Evolutionary conservation across 1,284 basidiomycete genomes (phyloP).

Genomic region (Leccinum glutinopallens): DNA sequence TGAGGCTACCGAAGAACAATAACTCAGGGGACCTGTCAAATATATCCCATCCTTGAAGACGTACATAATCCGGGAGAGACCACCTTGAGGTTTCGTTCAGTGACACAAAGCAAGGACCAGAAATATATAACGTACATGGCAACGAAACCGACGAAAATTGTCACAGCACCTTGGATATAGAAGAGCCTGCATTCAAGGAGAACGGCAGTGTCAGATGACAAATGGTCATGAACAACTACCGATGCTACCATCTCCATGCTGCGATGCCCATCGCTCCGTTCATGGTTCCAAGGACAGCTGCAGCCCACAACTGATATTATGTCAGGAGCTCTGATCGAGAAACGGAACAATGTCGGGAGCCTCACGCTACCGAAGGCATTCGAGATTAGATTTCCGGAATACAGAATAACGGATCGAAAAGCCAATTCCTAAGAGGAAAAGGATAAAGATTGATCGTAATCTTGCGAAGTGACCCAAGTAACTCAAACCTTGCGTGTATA

Average conservation of each 20-base stretch:
- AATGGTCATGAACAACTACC: not conserved
- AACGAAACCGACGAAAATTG: not conserved
- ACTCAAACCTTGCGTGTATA: constrained; percentile 3
- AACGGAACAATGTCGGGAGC: not conserved
- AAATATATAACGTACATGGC: not conserved
- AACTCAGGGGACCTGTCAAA: not conserved
- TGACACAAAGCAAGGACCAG: not conserved
- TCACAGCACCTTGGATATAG: constrained; percentile 2
- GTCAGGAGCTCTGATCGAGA: not conserved
- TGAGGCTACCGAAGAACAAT: not conserved
- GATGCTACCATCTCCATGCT: not conserved
- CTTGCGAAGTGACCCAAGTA: not conserved
- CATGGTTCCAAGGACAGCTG: constrained; percentile 1
- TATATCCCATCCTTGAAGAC: not conserved
- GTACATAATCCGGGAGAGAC: constrained; percentile 1
- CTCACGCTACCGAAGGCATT: constrained; percentile 2
- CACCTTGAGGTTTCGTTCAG: not conserved
- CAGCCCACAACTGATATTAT: constrained; percentile 1
- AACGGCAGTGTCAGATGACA: not conserved
- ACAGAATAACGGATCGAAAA: not conserved
- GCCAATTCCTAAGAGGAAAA: not conserved
- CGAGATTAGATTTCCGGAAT: not conserved
- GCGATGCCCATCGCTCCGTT: not conserved
- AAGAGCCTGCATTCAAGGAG: not conserved
- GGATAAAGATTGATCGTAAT: not conserved